Evolutionary conservation across 805 yeast genomes (phyloP), one percentile per base, ranked within the genome.

Genomic region (Lipomyces spencermartinsiae): DNA sequence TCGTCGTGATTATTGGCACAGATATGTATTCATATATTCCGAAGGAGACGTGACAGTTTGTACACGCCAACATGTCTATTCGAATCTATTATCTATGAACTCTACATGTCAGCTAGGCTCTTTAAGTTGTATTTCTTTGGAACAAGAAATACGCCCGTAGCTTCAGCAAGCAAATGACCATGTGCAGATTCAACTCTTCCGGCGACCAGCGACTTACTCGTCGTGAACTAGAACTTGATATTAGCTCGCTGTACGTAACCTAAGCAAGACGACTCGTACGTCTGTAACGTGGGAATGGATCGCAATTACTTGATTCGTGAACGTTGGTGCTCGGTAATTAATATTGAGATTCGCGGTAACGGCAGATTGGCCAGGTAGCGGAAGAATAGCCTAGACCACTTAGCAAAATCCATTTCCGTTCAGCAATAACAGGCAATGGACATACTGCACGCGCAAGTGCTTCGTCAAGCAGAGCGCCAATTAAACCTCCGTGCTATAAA

Each of bases 381-480:
- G 69, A 5, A 68, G 37, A 39, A 68, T 66, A 19, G 71, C 70
- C 67, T 64, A 16, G 22, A 9, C n/a, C 9, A 14, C 3, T 43
- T 43, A 43, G 49, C 22, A 43, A n/a, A 16, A 12, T 43, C 29
- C 51, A 34, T 14, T 12, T 29, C 4, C 25, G 39, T 53, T 29
- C 16, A 2, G 12, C 31, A 22, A 54, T 14, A 12, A 43, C 19
- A 58, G 22, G 55, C 34, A 43, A 34, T 10, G 2, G 5, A 46
- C 67, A 9, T 61, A 64, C 67, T 7, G 72, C 71, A 8, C 75
- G 67, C 5, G 78, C 77, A 33, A 94, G 80, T 0, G 90, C 89
- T 76, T 93, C 98, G 78, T 94, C 98, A 63, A 94, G 71, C 14
- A 94, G 77, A 1, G 97, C 88, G 1, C 96, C 84, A 4, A 91